phyloP scores from a whole-genome alignment of 2,329 filamentous ascomycete genomes.

The Zasmidium cellare region DNA sequence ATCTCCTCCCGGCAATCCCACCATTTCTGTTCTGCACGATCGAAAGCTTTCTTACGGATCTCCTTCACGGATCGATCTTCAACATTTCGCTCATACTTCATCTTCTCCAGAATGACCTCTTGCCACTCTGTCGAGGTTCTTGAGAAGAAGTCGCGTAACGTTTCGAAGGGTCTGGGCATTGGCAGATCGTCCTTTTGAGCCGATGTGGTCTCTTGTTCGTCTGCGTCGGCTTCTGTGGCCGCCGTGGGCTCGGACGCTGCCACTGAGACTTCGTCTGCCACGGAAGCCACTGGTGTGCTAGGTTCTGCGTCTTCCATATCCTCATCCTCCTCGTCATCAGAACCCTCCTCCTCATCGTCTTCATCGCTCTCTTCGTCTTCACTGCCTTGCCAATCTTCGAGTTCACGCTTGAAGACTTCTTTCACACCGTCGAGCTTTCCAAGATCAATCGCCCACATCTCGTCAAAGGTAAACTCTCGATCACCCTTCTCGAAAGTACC shows the following conservation, averaged over 20 bases:
- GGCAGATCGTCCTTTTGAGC: constrained; percentile 73
- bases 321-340: constrained; percentile 58
- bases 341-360: constrained; percentile 52
- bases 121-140: constrained; percentile 91
- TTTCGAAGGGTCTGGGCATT: constrained; percentile 80
- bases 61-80: constrained; percentile 81
- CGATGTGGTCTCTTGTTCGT: constrained; percentile 35
- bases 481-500: constrained; percentile 96
- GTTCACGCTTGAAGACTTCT: constrained; percentile 81
- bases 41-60: constrained; percentile 86
- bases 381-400: constrained; percentile 75
- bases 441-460: constrained; percentile 90
- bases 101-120: constrained; percentile 73
- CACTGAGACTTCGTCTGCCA: constrained; percentile 20
- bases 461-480: constrained; percentile 92
- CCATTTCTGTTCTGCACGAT: constrained; percentile 93
- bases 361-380: constrained; percentile 46
- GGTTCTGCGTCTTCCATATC: constrained; percentile 48
- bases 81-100: constrained; percentile 67
- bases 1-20: constrained; percentile 98
- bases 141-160: constrained; percentile 85
- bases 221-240: constrained; percentile 16
- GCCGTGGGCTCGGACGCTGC: constrained; percentile 21
- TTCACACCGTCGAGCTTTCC: constrained; percentile 92
- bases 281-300: constrained; percentile 30